Evolutionary conservation across 768 basidiomycete species (phyloP).

Genomic region (Trametes villosa): DNA sequence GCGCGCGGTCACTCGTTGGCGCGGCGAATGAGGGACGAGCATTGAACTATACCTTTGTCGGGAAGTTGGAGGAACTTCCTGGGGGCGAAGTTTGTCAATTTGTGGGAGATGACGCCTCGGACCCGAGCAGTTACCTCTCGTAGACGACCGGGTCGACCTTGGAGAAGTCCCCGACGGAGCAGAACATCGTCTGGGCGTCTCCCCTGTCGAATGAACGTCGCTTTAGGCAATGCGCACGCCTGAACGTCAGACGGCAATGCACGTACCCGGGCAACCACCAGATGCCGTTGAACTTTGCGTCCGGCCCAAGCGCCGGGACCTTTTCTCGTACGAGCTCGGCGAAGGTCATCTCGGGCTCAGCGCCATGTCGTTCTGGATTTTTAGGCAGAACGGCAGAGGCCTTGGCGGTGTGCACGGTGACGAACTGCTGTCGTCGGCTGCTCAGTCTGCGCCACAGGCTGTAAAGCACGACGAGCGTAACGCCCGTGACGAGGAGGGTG

Average conservation of each 20-base stretch:
- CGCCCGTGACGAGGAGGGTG: not conserved
- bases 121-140: conserved; percentile 43
- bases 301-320: conserved; percentile 12
- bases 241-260: not conserved
- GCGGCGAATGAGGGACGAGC: not conserved
- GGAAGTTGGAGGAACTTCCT: conserved; percentile 48
- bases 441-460: not conserved
- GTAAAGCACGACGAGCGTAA: not conserved
- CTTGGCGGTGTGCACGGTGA: not conserved
- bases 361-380: not conserved
- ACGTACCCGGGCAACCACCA: conserved; percentile 32
- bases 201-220: conserved; percentile 48
- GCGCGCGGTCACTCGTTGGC: not conserved
- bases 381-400: conserved; percentile 7
- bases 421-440: not conserved
- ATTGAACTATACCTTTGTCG: conserved; percentile 61
- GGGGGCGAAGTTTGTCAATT: conserved; percentile 14
- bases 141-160: conserved; percentile 56
- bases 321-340: conserved; percentile 9
- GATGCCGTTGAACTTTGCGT: conserved; percentile 11
- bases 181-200: conserved; percentile 63
- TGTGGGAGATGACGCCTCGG: too few relatives aligned
- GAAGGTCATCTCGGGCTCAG: conserved; percentile 2
- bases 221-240: not conserved
- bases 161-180: conserved; percentile 60